phyloP scores from a whole-genome alignment of 225 moss, liverwort and hornwort genomes.

The Marchantia polymorpha region DNA sequence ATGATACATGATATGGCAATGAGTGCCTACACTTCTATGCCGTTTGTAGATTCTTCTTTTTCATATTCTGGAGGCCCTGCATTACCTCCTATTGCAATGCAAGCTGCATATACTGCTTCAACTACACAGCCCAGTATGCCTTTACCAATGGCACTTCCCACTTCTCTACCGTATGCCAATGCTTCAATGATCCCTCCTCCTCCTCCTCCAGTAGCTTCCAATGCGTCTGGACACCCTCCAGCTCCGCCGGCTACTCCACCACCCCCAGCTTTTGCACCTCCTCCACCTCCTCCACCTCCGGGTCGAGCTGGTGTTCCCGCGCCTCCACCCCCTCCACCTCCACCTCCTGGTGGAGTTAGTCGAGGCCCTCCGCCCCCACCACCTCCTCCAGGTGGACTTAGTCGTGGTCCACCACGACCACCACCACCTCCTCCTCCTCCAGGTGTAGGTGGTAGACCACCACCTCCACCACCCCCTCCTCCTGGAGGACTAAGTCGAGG shows the following conservation, averaged over 20 bases:
- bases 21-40: conserved; percentile 17
- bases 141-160: conserved; percentile 7
- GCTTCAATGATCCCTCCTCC: conserved; percentile 51
- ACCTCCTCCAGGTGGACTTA: conserved; percentile 27
- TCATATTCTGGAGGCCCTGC: conserved; percentile 16
- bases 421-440: conserved; percentile 12
- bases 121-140: conserved; percentile 16
- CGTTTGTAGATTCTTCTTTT: conserved; percentile 22
- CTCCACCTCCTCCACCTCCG: conserved; percentile 34
- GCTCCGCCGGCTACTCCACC: conserved; percentile 42
- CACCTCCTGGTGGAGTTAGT: conserved; percentile 27
- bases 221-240: conserved; percentile 26
- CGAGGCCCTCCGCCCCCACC: conserved; percentile 36
- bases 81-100: conserved; percentile 6
- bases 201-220: conserved; percentile 38
- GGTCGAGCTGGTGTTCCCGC: conserved; percentile 2
- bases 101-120: conserved; percentile 16
- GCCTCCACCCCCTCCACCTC: conserved; percentile 28
- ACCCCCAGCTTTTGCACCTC: conserved; percentile 32
- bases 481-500: conserved; percentile 20
- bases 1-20: conserved; percentile 2
- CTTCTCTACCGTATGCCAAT: conserved; percentile 26
- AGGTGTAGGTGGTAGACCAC: conserved; percentile 16
- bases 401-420: conserved; percentile 29
- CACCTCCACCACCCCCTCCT: conserved; percentile 22